Evolutionary conservation across 371 early-diverging fungal genomes (phyloP), one percentile per base, ranked within the genome.

Genomic region (Mortierella sp.): DNA sequence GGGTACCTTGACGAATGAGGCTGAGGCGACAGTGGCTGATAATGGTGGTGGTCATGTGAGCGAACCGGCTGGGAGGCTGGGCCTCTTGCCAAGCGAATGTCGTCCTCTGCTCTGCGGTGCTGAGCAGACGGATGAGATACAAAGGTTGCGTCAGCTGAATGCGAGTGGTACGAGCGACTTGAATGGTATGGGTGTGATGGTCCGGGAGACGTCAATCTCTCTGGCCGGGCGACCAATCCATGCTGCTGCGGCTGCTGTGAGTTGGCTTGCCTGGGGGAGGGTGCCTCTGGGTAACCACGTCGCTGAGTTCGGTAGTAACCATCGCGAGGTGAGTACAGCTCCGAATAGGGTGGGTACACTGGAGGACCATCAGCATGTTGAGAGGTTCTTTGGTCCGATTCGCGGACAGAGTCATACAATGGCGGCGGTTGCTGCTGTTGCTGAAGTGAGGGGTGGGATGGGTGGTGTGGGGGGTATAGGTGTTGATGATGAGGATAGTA

Each of bases 381-480:
- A 7, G 48, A 49, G 75, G 75, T 72, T 76, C 75, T 81, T 73
- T 79, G 86, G 82, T 85, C 86, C 86, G 82, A 85, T 81, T 78
- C 82, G 79, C 79, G 86, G 82, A 82, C 82, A 75, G 49, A 77
- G 75, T 85, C 79, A 82, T 75, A 58, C 82, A 79, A 74, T 76
- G 79, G 82, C 79, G 75, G 82, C 71, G 71, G 74, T 5, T 78
- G 82, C 82, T 78, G 77, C 83, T 81, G 77, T 72, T 85, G 82
- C 55, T 85, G 82, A 85, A 79, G 82, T 78, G 86, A 74, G 71
- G 86, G 79, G 77, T 82, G 79, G 75, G 73, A 63, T 54, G 41
- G 77, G 44, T 75, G 83, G 72, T 54, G 51, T 10, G 41, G 70
- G 29, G 35, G 73, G 27, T 65, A 35, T 24, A 4, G 73, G 10